phyloP scores from a whole-genome alignment of 768 basidiomycete genomes.

The Kondoa malvinella region DNA sequence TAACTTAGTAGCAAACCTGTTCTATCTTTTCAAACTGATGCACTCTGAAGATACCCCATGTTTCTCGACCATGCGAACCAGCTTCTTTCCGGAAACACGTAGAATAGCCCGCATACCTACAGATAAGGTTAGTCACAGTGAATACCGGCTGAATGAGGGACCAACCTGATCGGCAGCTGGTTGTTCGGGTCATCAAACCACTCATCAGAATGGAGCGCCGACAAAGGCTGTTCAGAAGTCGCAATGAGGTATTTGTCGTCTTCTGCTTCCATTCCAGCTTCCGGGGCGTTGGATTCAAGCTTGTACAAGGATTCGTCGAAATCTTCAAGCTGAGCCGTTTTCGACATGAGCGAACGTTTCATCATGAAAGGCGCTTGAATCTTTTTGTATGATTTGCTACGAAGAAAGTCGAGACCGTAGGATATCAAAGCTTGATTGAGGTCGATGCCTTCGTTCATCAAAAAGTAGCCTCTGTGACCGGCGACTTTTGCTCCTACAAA shows the following conservation, averaged over 20 bases:
- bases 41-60: constrained; percentile 99
- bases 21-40: constrained; percentile 99
- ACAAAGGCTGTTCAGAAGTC: constrained; percentile 96
- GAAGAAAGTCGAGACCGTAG: constrained; percentile 85
- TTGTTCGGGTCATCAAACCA: constrained; percentile 89
- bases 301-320: constrained; percentile 99
- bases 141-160: background rate
- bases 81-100: constrained; percentile 99
- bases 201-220: constrained; percentile 84
- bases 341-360: constrained; percentile 92
- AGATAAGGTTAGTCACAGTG: constrained; percentile 36
- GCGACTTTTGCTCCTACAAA: constrained; percentile 64
- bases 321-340: constrained; percentile 93
- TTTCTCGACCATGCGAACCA: constrained; percentile 88
- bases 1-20: too few relatives aligned
- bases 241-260: constrained; percentile 99
- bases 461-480: constrained; percentile 92
- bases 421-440: constrained; percentile 89
- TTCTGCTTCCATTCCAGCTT: constrained; percentile 38
- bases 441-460: constrained; percentile 87
- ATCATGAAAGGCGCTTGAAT: constrained; percentile 96
- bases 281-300: constrained; percentile 33
- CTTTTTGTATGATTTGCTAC: constrained; percentile 69
- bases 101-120: constrained; percentile 39
- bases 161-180: constrained; percentile 75